Base-by-base conservation (phyloP, 257 asterid species). In the Cynanchum wilfordii region DNA sequence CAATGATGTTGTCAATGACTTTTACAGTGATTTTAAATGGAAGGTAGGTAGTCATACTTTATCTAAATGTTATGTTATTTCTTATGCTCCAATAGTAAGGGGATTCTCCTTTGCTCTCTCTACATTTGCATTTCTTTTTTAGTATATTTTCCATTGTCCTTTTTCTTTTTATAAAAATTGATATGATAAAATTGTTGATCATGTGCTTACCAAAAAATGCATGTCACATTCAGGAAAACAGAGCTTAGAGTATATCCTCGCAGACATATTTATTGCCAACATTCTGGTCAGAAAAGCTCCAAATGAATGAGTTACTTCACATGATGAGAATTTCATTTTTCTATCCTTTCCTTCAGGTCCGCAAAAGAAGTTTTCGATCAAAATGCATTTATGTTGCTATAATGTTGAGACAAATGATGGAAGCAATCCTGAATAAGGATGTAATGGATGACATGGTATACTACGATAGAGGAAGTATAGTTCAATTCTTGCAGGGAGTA, bases 351-450 rank as follows among this genome's bases (percentile, higher is more conserved):
- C 56, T 8, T 76, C 30, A 92, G 96, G 96, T 89, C 72, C 86
- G 51, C 75, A 76, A 85, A 25, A 64, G 82, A 62, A 88, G 90
- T 85, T 91, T 91, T 79, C 98, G 93, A 50, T 86, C 95, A 78
- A 94, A 94, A 85, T 94, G 99, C 90, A 85, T 89, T 44, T 94
- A 91, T 75, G 96, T 89, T 67, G 98, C 96, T 73, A 96, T 94
- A 66, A 94, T 94, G 99, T 42, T 94, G 86, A 89, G 97, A 75
- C 97, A 98, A 59, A 91, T 94, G 96, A 79, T 94, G 91, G 97
- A 94, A 76, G 99, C 97, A 68, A 87, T 91, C 75, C 68, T 94
- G 82, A 94, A 89, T 89, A 89, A 94, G 84, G 99, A 94, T 84
- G 84, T 97, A 67, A 86, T 91, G 90, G 99, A 94, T 85, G 99